These are phyloP conservation scores for Candida vartiovaarae DNA, from an alignment of 805 yeast species.

Conservation along the genomic window DNA sequence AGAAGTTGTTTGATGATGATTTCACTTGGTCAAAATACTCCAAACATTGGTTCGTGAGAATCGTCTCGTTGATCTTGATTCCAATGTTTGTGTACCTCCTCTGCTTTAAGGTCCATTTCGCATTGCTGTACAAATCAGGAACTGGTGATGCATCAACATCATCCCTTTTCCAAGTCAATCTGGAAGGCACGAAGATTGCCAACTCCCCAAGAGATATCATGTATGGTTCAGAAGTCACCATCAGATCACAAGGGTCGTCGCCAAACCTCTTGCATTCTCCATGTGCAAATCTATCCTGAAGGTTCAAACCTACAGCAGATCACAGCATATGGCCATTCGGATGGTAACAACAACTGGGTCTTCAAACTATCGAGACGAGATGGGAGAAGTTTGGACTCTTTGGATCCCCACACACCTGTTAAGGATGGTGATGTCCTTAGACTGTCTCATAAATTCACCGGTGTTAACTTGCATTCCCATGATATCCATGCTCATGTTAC, in stretches of 20 bases:
- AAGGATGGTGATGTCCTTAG: constrained; percentile 56
- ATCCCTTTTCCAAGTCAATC: constrained; percentile 73
- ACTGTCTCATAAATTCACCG: constrained; percentile 54
- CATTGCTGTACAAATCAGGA: constrained; percentile 64
- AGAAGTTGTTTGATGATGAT: constrained; percentile 61
- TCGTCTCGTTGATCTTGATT: constrained; percentile 49
- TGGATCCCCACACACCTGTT: constrained; percentile 25
- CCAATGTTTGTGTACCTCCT: constrained; percentile 58
- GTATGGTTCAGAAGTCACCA: constrained; percentile 39
- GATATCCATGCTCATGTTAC: constrained; percentile 58
- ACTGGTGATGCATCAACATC: constrained; percentile 77
- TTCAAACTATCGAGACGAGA: constrained; percentile 49
- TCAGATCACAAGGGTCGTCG: constrained; percentile 61
- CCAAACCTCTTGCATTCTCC: constrained; percentile 75
- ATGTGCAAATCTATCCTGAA: constrained; percentile 61
- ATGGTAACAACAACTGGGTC: constrained; percentile 62
- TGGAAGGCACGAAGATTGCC: constrained; percentile 56
- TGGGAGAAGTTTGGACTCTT: constrained; percentile 28
- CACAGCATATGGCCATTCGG: constrained; percentile 73
- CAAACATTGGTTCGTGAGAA: constrained; percentile 63
- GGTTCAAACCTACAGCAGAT: constrained; percentile 76
- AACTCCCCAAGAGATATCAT: constrained; percentile 63
- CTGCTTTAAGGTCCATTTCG: constrained; percentile 72
- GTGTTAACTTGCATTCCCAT: constrained; percentile 68
- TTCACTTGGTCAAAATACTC: constrained; percentile 43